These are phyloP conservation scores for Daldinia concentrica DNA, from an alignment of 495 filamentous ascomycete species.

Conservation along the genomic window DNA sequence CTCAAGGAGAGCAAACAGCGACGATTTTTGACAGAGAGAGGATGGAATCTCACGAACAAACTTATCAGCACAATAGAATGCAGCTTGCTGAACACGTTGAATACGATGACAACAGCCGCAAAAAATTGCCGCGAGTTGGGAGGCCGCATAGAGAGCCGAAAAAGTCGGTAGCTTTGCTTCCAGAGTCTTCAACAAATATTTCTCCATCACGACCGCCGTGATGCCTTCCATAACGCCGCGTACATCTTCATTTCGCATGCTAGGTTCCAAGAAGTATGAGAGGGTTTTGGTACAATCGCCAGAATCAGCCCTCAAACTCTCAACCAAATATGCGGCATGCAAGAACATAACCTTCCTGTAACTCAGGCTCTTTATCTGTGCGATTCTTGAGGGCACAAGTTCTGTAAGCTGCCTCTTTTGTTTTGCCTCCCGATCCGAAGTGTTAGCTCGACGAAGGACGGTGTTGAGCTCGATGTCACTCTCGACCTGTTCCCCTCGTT, in stretches of 20 bases:
- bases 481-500: conserved; percentile 85
- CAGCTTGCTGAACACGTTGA: conserved; percentile 84
- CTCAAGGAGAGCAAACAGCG: conserved; percentile 90
- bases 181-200: conserved; percentile 77
- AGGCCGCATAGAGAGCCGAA: conserved; percentile 84
- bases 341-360: conserved; percentile 93
- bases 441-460: conserved; percentile 83
- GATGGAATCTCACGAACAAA: conserved; percentile 87
- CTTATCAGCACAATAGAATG: conserved; percentile 80
- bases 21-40: conserved; percentile 85
- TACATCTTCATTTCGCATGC: conserved; percentile 79
- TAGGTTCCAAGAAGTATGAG: conserved; percentile 90
- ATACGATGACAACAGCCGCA: conserved; percentile 92
- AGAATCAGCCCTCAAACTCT: conserved; percentile 79
- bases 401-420: conserved; percentile 79
- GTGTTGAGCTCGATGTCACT: conserved; percentile 96
- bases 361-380: conserved; percentile 79
- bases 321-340: conserved; percentile 84
- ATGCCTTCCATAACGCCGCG: conserved; percentile 88
- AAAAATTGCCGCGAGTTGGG: conserved; percentile 85
- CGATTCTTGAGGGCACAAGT: conserved; percentile 76
- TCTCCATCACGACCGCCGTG: conserved; percentile 73
- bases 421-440: conserved; percentile 74
- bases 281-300: conserved; percentile 90
- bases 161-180: conserved; percentile 75